Conservation (phyloP, 2,329 filamentous ascomycete species). For the Sclerotinia glacialis region DNA sequence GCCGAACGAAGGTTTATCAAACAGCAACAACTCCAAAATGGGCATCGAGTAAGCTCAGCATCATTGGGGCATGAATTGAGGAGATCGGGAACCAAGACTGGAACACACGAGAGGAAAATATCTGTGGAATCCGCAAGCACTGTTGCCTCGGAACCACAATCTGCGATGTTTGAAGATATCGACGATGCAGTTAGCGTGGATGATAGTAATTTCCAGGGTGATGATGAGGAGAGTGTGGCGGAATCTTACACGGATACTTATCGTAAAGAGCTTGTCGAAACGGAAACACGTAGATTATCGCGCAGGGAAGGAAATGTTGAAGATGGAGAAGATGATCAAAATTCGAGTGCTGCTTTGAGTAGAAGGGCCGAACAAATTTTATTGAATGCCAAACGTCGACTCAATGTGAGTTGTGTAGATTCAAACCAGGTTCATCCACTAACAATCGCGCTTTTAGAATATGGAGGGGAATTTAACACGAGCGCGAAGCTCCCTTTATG, state of each 20-base stretch:
- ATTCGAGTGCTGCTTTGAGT: slow-evolving; percentile 73
- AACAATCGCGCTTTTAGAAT: slow-evolving; percentile 53
- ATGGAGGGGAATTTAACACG: slow-evolving; percentile 91
- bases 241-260: slow-evolving; percentile 39
- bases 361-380: slow-evolving; percentile 85
- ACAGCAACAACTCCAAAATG: slow-evolving; percentile 26
- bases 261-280: slow-evolving; percentile 37
- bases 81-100: slow-evolving; percentile 47
- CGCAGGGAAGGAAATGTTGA: slow-evolving; percentile 33
- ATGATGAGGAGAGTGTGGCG: slow-evolving; percentile 64
- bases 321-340: slow-evolving; percentile 52
- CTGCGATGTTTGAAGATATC: slow-evolving; percentile 55
- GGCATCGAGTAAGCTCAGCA: slow-evolving; percentile 45
- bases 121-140: slow-evolving; percentile 63
- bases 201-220: slow-evolving; percentile 64
- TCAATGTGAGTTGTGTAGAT: slow-evolving; percentile 63
- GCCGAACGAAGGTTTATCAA: slow-evolving; percentile 37
- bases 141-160: slow-evolving; percentile 50
- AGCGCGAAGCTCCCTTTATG: slow-evolving; percentile 66
- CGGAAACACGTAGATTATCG: slow-evolving; percentile 34
- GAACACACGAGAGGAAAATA: slow-evolving; percentile 49
- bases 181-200: slow-evolving; percentile 61
- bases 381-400: slow-evolving; percentile 83
- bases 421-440: slow-evolving; percentile 17
- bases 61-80: slow-evolving; percentile 46